phyloP scores from a whole-genome alignment of 2,329 filamentous ascomycete genomes.

The Cordyceps cicadae region DNA sequence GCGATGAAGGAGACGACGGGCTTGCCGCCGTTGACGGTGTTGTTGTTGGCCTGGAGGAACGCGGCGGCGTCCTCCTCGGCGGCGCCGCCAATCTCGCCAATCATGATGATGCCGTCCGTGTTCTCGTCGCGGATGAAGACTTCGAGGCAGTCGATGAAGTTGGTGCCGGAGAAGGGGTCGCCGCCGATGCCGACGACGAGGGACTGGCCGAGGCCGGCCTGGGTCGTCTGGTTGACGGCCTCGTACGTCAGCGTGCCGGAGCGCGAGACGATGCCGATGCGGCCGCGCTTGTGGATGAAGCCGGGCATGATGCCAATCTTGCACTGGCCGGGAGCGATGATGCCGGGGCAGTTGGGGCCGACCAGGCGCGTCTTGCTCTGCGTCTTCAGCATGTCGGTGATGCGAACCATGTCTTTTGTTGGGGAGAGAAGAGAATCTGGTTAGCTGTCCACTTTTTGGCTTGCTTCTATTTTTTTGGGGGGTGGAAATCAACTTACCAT shows the following conservation, averaged over 20 bases:
- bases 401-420: conserved; percentile 95
- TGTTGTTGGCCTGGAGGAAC: conserved; percentile 91
- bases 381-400: conserved; percentile 94
- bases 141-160: conserved; percentile 98
- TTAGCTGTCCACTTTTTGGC: neutral
- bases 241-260: conserved; percentile 99
- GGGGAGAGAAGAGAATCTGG: neutral
- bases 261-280: conserved; percentile 96
- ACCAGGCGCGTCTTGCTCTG: conserved; percentile 96
- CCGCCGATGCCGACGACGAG: conserved; percentile 97
- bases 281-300: conserved; percentile 99
- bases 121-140: conserved; percentile 94
- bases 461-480: neutral
- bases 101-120: conserved; percentile 99
- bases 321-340: conserved; percentile 92
- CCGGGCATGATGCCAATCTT: conserved; percentile 99
- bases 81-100: conserved; percentile 95
- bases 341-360: conserved; percentile 95
- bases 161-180: conserved; percentile 97
- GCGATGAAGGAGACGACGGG: conserved; percentile 97
- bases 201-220: conserved; percentile 92
- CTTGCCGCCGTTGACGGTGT: conserved; percentile 77
- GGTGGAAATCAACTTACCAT: conserved; percentile 56
- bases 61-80: conserved; percentile 98
- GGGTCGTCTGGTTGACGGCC: conserved; percentile 98